A percentile compares a stretch with the other conserved stretches of the same genome.
Conservation (phyloP, 2,329 filamentous ascomycete species). For the Neonectria sp. region DNA sequence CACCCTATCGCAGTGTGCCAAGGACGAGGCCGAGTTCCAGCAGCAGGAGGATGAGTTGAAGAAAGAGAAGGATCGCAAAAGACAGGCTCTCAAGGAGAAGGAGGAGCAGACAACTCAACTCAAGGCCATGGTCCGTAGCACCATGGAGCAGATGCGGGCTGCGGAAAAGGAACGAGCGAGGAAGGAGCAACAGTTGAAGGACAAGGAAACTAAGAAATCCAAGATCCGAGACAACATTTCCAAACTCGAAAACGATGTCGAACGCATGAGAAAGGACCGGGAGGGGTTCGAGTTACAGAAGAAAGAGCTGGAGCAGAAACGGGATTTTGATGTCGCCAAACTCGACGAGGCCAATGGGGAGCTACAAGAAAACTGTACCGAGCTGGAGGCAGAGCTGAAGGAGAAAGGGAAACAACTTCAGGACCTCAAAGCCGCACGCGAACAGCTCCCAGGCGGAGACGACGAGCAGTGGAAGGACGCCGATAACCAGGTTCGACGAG, state of each 20-base stretch:
- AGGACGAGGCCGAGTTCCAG: conserved; percentile 80
- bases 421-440: conserved; percentile 79
- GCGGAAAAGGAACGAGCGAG: conserved; percentile 85
- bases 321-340: conserved; percentile 66
- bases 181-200: conserved; percentile 79
- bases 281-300: conserved; percentile 69
- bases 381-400: conserved; percentile 80
- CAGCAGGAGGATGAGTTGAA: conserved; percentile 77
- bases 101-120: conserved; percentile 91
- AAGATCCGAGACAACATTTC: conserved; percentile 80
- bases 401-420: conserved; percentile 78
- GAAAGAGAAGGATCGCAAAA: conserved; percentile 85
- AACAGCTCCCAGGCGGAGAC: conserved; percentile 73
- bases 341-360: conserved; percentile 70
- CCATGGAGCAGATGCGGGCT: conserved; percentile 85
- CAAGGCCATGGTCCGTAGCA: conserved; percentile 83
- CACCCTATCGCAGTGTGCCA: conserved; percentile 77
- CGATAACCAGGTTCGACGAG: conserved; percentile 66
- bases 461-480: conserved; percentile 70
- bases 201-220: conserved; percentile 77
- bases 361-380: conserved; percentile 75
- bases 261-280: conserved; percentile 71
- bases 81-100: conserved; percentile 85
- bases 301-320: conserved; percentile 64
- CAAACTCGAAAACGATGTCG: conserved; percentile 76